These are phyloP conservation scores for Lichtheimia ramosa DNA, from an alignment of 371 early-diverging fungal genomes.

Conservation along the genomic window DNA sequence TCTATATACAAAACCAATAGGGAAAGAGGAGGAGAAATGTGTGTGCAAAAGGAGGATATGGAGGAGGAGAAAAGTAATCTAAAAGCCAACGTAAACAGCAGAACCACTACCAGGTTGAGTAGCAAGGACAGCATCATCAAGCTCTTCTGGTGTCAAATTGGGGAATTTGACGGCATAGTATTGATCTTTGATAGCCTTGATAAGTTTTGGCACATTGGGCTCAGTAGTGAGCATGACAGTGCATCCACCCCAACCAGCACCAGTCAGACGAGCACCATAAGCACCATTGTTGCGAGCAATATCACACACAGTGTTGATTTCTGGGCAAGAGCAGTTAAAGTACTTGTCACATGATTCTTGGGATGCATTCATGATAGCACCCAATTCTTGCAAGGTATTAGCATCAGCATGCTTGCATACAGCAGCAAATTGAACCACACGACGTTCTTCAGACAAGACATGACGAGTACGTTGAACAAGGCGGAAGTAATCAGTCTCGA, in stretches of 20 bases:
- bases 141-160: conserved; percentile 46
- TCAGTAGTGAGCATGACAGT: conserved; percentile 83
- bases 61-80: neutral
- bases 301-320: conserved; percentile 79
- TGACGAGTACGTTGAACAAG: conserved; percentile 83
- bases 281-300: conserved; percentile 78
- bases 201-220: conserved; percentile 62
- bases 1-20: too few species aligned
- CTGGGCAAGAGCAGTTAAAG: conserved; percentile 89
- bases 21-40: too few species aligned
- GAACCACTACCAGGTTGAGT: conserved; percentile 66
- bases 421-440: conserved; percentile 80
- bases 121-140: conserved; percentile 58
- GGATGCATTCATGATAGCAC: conserved; percentile 87
- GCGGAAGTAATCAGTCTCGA: conserved; percentile 74
- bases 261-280: conserved; percentile 83
- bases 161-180: conserved; percentile 71
- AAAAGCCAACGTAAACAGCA: conserved; percentile 46
- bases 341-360: conserved; percentile 80
- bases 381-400: conserved; percentile 53
- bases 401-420: conserved; percentile 57
- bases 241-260: conserved; percentile 98
- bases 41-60: too few species aligned
- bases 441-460: conserved; percentile 79
- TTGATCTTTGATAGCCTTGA: conserved; percentile 62